Evolutionary conservation across 1,284 basidiomycete species (phyloP).

Genomic region (Ganoderma leucocontextum): DNA sequence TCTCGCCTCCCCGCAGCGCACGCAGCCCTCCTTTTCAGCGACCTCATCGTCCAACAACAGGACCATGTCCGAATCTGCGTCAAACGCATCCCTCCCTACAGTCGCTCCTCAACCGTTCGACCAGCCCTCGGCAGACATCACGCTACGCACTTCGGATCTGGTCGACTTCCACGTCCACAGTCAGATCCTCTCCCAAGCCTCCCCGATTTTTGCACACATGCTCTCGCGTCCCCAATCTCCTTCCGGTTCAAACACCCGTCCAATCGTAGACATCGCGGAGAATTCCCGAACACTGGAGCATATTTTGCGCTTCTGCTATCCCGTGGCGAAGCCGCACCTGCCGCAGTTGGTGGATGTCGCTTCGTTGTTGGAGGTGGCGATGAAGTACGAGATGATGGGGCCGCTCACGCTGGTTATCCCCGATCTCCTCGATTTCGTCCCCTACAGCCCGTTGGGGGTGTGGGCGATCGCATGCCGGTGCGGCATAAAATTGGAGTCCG

Average conservation of each 20-base stretch:
- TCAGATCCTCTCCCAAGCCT: constrained; percentile 28
- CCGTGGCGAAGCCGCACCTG: background rate
- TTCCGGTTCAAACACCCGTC: background rate
- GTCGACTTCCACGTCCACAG: constrained; percentile 26
- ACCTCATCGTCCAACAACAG: background rate
- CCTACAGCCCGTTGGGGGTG: background rate
- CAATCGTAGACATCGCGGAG: background rate
- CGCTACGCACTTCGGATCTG: constrained; percentile 38
- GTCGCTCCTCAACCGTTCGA: background rate
- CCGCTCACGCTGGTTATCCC: background rate
- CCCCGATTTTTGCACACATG: constrained; percentile 34
- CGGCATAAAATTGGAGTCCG: background rate
- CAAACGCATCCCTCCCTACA: background rate
- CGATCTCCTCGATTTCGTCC: background rate
- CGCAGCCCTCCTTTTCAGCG: background rate
- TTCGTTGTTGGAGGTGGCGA: background rate
- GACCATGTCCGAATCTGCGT: background rate
- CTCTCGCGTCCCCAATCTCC: constrained; percentile 18
- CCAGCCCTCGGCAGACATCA: constrained; percentile 24
- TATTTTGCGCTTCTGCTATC: constrained; percentile 12
- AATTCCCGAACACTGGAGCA: background rate
- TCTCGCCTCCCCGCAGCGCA: background rate
- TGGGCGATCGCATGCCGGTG: constrained; percentile 6
- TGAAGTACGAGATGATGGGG: constrained; percentile 10
- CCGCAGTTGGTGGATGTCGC: background rate